Base-by-base conservation (phyloP, 2,329 filamentous ascomycete species). In the Cordyceps tenuipes region DNA sequence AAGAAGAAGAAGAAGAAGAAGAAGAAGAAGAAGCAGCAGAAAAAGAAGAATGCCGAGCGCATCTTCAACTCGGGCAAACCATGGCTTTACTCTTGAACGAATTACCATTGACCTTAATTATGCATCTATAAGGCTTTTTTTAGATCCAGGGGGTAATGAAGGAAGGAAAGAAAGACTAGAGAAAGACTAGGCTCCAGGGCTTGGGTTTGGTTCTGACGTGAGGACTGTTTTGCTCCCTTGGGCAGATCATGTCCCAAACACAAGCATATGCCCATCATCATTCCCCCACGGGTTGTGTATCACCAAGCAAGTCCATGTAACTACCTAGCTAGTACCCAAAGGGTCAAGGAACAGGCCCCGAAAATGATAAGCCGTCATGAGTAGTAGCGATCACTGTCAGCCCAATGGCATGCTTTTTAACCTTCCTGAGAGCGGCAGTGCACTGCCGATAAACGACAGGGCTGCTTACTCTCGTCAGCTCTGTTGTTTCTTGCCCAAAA, bases 131-230 rank as follows among this genome's bases (percentile, higher is more conserved):
- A 6, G 19, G 19, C 29, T 36, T 31, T 34, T 23, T 50, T 34
- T 43, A 21, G 44, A 15, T 50, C 9, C 34, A 36, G 43, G 46
- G 34, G 55, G 36, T 15, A 31, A 41, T 3, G 23, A 23, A 23
- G 23, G 23, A 23, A 23, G 23, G 3, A 23, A 23, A 23, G 23
- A 23, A 23, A 4, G 23, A 23, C 4, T 13, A 26, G 6, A 29
- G 26, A 29, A 29, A 29, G 26, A 29, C 5, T 7, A 5, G 34
- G 7, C 21, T 31, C 48, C 12, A 26, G 56, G 26, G n/a, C 13
- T 17, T 47, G 49, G 49, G 47, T 52, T 59, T 59, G 48, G 41
- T 54, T 59, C 57, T 59, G 57, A 59, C 50, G 57, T 59, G 57
- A 59, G 15, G 50, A 12, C 29, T 23, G 49, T 48, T 54, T 41